phyloP scores from a whole-genome alignment of 2,329 filamentous ascomycete species.

The Tricladium varicosporioides region DNA sequence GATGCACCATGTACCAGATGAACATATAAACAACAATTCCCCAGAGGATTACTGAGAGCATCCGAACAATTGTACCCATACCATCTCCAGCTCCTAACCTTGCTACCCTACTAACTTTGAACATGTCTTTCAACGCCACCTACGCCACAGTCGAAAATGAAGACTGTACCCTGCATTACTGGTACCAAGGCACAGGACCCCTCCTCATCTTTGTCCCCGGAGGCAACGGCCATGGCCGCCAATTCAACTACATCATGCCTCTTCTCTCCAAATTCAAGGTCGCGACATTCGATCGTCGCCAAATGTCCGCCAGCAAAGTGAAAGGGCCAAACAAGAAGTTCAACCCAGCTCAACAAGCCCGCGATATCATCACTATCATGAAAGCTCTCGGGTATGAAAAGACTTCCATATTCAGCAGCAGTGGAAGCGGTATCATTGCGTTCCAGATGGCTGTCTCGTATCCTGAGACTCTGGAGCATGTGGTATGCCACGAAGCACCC shows the following conservation, averaged over 20 bases:
- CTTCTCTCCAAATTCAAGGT: conserved; percentile 31
- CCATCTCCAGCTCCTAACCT: too few species aligned
- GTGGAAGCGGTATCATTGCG: conserved; percentile 31
- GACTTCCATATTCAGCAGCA: conserved; percentile 63
- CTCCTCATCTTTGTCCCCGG: conserved; percentile 36
- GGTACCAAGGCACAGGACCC: conserved; percentile 32
- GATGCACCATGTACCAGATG: too few species aligned
- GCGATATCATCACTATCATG: conserved; percentile 34
- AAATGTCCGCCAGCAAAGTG: conserved; percentile 34
- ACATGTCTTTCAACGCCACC: conserved; percentile 24
- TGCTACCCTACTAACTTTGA: background rate
- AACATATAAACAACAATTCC: too few species aligned
- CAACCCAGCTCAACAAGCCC: conserved; percentile 32
- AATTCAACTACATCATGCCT: conserved; percentile 33
- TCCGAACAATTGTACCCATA: too few species aligned
- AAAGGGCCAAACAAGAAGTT: conserved; percentile 24
- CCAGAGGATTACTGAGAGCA: too few species aligned
- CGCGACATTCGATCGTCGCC: conserved; percentile 36
- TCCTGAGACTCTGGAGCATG: conserved; percentile 30
- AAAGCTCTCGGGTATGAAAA: conserved; percentile 63
- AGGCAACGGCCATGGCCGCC: conserved; percentile 35
- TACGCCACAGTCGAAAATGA: conserved; percentile 30
- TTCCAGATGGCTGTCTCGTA: conserved; percentile 35
- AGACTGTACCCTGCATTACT: conserved; percentile 35
- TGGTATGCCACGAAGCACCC: conserved; percentile 35